phyloP scores from a whole-genome alignment of 2,329 filamentous ascomycete genomes.

The Colletotrichum musicola region DNA sequence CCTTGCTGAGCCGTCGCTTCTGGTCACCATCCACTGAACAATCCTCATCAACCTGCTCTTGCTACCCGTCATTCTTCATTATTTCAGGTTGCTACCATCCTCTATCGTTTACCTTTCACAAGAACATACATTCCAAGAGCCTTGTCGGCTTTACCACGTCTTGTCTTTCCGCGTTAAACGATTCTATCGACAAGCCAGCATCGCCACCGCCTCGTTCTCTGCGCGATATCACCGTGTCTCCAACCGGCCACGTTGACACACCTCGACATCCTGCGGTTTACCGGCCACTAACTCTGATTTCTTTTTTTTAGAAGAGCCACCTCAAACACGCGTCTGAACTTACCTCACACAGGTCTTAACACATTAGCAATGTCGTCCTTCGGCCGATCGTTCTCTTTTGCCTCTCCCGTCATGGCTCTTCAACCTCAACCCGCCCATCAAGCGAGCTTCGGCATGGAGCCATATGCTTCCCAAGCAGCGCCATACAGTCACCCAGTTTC shows the following conservation, averaged over 20 bases:
- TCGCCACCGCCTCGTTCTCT: too few relatives aligned
- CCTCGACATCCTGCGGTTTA: neutral
- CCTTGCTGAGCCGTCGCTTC: neutral
- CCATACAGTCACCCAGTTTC: slow-evolving; percentile 56
- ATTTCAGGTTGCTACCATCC: neutral
- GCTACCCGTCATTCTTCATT: neutral
- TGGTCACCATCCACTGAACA: neutral
- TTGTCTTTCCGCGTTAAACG: neutral
- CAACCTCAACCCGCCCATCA: slow-evolving; percentile 51
- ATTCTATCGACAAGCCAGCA: too few relatives aligned
- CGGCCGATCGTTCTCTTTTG: slow-evolving; percentile 54
- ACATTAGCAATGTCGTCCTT: slow-evolving; percentile 58
- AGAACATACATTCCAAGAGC: too few relatives aligned
- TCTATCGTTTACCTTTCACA: neutral
- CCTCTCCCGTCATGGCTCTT: slow-evolving; percentile 60
- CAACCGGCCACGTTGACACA: neutral
- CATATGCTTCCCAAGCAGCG: slow-evolving; percentile 47
- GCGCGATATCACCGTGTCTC: neutral
- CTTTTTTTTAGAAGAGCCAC: slow-evolving; percentile 26
- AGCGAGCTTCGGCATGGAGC: slow-evolving; percentile 50
- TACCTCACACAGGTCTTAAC: slow-evolving; percentile 46
- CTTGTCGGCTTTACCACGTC: neutral
- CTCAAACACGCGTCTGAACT: slow-evolving; percentile 44
- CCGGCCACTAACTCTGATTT: slow-evolving; percentile 8
- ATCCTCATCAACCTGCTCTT: neutral